A percentile compares a stretch with the other conserved stretches of the same genome.
Evolutionary conservation across 495 filamentous ascomycete species (phyloP).

Genomic region (Aspergillus heteromorphus): DNA sequence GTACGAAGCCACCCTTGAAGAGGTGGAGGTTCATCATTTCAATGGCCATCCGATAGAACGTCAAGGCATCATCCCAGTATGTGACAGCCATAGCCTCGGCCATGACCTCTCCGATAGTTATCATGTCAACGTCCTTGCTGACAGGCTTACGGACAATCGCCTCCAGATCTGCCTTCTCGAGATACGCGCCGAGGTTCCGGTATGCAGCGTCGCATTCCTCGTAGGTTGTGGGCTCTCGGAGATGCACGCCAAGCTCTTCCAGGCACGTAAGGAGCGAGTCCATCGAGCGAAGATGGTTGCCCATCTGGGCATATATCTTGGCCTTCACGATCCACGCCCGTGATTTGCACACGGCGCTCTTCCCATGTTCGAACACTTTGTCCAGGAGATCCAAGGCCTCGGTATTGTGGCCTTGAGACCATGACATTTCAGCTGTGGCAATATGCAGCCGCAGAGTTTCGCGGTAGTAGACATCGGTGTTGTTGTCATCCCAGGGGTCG

Average conservation of each 20-base stretch:
- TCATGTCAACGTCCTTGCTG: conserved; percentile 48
- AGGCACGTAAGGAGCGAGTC: conserved; percentile 61
- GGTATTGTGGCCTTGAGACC: conserved; percentile 63
- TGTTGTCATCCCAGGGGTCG: conserved; percentile 66
- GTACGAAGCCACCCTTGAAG: conserved; percentile 58
- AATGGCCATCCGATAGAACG: conserved; percentile 72
- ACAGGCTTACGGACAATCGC: conserved; percentile 47
- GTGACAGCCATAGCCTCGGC: conserved; percentile 73
- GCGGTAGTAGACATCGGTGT: conserved; percentile 73
- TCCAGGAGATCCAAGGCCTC: conserved; percentile 60
- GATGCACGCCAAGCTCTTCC: conserved; percentile 56
- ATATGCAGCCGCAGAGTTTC: conserved; percentile 73
- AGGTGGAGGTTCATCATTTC: conserved; percentile 68
- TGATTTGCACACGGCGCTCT: conserved; percentile 66
- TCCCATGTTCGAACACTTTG: conserved; percentile 59
- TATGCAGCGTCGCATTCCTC: conserved; percentile 74
- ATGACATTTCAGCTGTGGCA: conserved; percentile 73
- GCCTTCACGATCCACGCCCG: conserved; percentile 73
- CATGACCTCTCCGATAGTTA: conserved; percentile 68
- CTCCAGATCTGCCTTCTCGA: conserved; percentile 56
- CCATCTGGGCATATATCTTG: conserved; percentile 65
- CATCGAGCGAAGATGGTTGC: conserved; percentile 65
- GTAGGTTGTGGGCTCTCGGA: conserved; percentile 60
- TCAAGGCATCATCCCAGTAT: conserved; percentile 71
- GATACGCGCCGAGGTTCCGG: conserved; percentile 48